Evolutionary conservation across 2,329 filamentous ascomycete species (phyloP), one percentile per base, ranked within the genome.

Genomic region (Elsinoe arachidis): DNA sequence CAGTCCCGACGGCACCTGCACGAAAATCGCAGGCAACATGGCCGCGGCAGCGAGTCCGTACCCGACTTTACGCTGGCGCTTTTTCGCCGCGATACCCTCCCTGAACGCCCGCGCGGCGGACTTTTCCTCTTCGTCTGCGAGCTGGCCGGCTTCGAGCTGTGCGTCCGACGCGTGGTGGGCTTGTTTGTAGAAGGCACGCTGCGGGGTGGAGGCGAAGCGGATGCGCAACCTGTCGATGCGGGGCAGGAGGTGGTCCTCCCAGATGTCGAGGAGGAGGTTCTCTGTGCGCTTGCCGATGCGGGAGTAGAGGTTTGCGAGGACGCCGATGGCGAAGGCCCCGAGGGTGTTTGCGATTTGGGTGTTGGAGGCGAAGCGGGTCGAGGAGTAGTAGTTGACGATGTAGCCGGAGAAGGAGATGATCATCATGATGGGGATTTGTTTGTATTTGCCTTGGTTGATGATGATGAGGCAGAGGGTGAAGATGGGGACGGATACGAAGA

Each of bases 1-100:
- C 2, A 85, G 71, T 1, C 81, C 82, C 2, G 76, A 80, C 0
- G 82, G 82, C 0, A 85, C 81, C 59, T 83, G 80, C 1, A 84
- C 80, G 61, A 95, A 95, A 61, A 96, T 95, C 4, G 87, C 90
- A 0, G 90, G 90, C 9, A 96, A 74, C 78, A 96, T 88, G 1
- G 88, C 86, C 0, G 89, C 88, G 0, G 90, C 90, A 0, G 90
- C 90, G 2, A 95, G 80, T 1, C 87, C 87, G 68, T 91, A 90
- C 11, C 86, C 83, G 5, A 83, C 73, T 5, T 75, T 71, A 5
- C 77, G 69, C 2, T 38, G 41, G 5, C 43, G 37, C 34, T 46
- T 56, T 15, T 34, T 26, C 5, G 49, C 49, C n/a, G 12, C 10
- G 2, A 53, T 26, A 11, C 19, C n/a, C 17, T 53, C 19, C 12